Conservation (phyloP, 441 rosid species). For the Adansonia gregorii region DNA sequence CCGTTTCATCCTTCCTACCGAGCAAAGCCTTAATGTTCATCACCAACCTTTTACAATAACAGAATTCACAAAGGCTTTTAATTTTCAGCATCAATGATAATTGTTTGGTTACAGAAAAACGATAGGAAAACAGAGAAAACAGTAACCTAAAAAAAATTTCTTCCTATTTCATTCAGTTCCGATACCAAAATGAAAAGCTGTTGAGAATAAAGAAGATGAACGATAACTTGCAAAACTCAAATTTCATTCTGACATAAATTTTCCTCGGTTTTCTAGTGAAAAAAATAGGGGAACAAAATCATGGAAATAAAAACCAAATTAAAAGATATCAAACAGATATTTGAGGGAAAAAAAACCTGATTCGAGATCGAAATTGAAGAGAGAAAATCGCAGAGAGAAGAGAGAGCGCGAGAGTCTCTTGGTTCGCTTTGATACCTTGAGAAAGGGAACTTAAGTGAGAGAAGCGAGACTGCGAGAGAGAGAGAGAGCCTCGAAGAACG, state of each 20-base stretch:
- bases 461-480: neutral
- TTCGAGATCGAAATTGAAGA: conserved; percentile 10
- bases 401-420: conserved; percentile 1
- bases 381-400: neutral
- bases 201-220: neutral
- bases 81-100: neutral
- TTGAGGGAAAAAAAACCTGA: neutral
- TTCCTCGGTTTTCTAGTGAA: neutral
- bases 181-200: neutral
- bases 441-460: neutral
- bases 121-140: too few species aligned
- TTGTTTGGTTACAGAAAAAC: neutral
- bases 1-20: neutral
- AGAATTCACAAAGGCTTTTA: conserved; percentile 1
- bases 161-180: neutral
- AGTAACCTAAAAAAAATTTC: neutral
- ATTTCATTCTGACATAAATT: neutral
- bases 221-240: neutral
- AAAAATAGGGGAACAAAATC: conserved; percentile 8
- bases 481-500: neutral
- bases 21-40: neutral
- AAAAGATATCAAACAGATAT: neutral
- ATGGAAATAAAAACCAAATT: neutral
- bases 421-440: neutral
- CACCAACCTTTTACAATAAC: neutral